Evolutionary conservation across 768 basidiomycete genomes (phyloP).

Genomic region (Termitomyces sp.): DNA sequence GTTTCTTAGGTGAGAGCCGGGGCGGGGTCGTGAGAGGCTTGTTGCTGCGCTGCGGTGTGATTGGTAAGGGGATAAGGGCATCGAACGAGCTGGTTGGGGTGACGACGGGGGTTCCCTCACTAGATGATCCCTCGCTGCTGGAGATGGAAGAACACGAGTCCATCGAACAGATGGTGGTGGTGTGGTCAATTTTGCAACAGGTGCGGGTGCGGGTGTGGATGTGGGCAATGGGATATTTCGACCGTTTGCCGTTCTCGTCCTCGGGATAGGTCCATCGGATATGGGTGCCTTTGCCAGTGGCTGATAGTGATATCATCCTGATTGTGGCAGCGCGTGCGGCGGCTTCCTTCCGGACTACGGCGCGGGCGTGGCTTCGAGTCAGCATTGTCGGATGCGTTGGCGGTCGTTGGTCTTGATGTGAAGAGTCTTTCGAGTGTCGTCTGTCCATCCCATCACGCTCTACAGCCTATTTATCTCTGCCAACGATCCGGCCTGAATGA

Average conservation of each 20-base stretch:
- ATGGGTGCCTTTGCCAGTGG: conserved; percentile 10
- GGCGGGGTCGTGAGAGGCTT: conserved; percentile 5
- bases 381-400: conserved; percentile 2
- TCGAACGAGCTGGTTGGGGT: conserved; percentile 4
- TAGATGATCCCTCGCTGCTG: not conserved
- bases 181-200: not conserved
- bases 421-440: not conserved
- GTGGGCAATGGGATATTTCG: not conserved
- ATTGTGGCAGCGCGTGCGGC: not conserved
- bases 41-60: conserved; percentile 2
- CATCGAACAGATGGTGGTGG: not conserved
- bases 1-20: conserved; percentile 3
- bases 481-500: not conserved
- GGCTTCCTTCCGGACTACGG: not conserved
- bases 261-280: conserved; percentile 4
- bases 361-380: conserved; percentile 10
- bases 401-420: not conserved
- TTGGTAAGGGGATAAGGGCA: not conserved
- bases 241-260: not conserved
- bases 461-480: not conserved
- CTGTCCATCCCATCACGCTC: not conserved
- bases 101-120: not conserved
- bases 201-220: not conserved
- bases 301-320: not conserved
- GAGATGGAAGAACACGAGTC: conserved; percentile 2